These are phyloP conservation scores for Arthrobotrys iridis DNA, from an alignment of 2,329 filamentous ascomycete genomes.

Conservation along the genomic window DNA sequence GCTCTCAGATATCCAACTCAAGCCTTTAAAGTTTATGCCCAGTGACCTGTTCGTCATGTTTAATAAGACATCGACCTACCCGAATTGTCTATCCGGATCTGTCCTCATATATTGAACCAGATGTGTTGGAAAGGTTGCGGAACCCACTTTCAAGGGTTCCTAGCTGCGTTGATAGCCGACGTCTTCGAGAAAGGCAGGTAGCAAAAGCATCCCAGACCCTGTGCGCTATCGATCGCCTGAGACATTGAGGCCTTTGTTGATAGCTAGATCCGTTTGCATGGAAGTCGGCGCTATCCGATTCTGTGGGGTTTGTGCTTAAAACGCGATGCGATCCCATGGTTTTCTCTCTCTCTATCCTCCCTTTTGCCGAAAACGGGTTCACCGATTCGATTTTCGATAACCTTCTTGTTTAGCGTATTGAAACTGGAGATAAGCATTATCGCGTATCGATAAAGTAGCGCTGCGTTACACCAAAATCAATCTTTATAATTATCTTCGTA, in stretches of 20 bases:
- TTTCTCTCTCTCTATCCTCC: slow-evolving; percentile 8
- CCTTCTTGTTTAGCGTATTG: neutral
- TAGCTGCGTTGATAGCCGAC: slow-evolving; percentile 38
- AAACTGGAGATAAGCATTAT: slow-evolving; percentile 40
- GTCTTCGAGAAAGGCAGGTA: slow-evolving; percentile 38
- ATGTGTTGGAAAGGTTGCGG: slow-evolving; percentile 39
- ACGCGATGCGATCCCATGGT: slow-evolving; percentile 37
- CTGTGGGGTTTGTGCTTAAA: slow-evolving; percentile 35
- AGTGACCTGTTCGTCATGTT: neutral
- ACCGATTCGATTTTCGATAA: neutral
- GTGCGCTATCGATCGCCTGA: slow-evolving; percentile 25
- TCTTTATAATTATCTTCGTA: neutral
- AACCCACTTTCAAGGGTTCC: slow-evolving; percentile 9
- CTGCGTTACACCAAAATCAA: slow-evolving; percentile 40
- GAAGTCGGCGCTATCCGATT: slow-evolving; percentile 53
- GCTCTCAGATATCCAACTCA: neutral
- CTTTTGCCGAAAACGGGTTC: neutral
- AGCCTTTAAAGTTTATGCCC: neutral
- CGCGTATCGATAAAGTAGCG: slow-evolving; percentile 39
- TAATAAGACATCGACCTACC: slow-evolving; percentile 1
- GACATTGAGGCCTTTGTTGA: slow-evolving; percentile 43
- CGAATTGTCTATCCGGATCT: neutral
- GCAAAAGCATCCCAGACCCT: slow-evolving; percentile 11
- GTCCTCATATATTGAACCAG: no score
- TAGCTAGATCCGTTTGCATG: neutral